These are phyloP conservation scores for Coemansia sp. DNA, from an alignment of 192 early-diverging fungal species.

Conservation along the genomic window DNA sequence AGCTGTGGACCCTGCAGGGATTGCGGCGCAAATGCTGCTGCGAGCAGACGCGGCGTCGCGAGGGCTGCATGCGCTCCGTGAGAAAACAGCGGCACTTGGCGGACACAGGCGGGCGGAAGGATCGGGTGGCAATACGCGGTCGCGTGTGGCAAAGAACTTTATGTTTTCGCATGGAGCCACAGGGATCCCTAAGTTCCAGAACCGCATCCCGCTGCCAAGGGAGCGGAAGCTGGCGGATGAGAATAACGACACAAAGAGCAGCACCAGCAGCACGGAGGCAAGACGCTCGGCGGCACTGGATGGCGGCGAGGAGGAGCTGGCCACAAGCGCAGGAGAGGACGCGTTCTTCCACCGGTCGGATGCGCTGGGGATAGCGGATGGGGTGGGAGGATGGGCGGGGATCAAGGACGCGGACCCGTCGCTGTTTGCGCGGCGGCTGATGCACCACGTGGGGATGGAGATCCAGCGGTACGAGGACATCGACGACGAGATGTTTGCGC, in stretches of 20 bases:
- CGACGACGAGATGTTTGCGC: constrained; percentile 71
- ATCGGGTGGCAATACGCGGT: constrained; percentile 1
- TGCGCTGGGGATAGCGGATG: constrained; percentile 90
- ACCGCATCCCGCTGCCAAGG: constrained; percentile 29
- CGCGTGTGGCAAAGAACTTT: constrained; percentile 46
- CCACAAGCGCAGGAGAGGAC: constrained; percentile 86
- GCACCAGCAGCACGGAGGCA: not conserved
- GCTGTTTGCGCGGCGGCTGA: constrained; percentile 86
- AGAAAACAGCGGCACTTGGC: not conserved
- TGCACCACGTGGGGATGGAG: constrained; percentile 88
- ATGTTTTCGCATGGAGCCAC: constrained; percentile 63
- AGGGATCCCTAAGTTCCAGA: constrained; percentile 58
- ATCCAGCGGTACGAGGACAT: constrained; percentile 85
- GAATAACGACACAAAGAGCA: not conserved
- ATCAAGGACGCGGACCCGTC: constrained; percentile 82
- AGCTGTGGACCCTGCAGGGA: constrained; percentile 22
- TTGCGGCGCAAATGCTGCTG: constrained; percentile 12
- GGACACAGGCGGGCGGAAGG: constrained; percentile 31
- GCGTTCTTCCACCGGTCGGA: constrained; percentile 87
- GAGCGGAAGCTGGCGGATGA: not conserved
- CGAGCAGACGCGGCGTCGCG: constrained; percentile 9
- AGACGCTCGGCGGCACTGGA: not conserved
- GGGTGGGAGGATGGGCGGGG: constrained; percentile 93
- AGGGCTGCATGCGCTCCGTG: not conserved
- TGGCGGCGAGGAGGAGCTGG: constrained; percentile 55